Base-by-base conservation (phyloP, 805 yeast species). In the Isabelozyma heimii region DNA sequence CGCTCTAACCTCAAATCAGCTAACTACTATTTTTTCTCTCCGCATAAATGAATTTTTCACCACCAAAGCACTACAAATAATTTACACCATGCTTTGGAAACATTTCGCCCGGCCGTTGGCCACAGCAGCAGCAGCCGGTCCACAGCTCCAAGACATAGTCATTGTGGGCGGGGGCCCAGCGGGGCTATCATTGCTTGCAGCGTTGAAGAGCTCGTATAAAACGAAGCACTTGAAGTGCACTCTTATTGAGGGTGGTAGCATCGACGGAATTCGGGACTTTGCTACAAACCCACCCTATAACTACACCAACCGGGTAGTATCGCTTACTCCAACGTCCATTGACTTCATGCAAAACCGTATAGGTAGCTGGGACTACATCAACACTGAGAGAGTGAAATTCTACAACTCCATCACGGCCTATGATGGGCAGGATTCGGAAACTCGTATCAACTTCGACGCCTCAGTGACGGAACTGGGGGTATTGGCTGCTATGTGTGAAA, bases 111-210 rank as follows among this genome's bases (percentile, higher is more conserved):
- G 55, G 40, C 33, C 46, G 16, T 41, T 52, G 40, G 55, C 55
- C 16, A 52, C 55, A 3, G 43, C 45, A 10, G 40, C 47, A 4
- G 38, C 13, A 8, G 38, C 28, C 1, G 38, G 30, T 17, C 45
- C 46, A 10, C 41, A 44, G 10, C 49, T 57, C n/a, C 74, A 66
- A 27, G 97, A 92, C 66, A 81, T 94, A 16, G 84, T 89, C 7
- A 87, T 94, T 47, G 87, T 94, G 37, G 99, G 99, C 37, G 98
- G 96, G 7, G 99, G 99, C 0, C 97, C 98, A 1, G 98, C 98
- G 0, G 99, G 99, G 0, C 70, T 94, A 48, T 85, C 97, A 1
- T 70, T 94, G 37, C 84, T 94, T 5, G 80, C 96, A 0, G 95
- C 96, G 0, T 68, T 92, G 49, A 87, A 88, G 62, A 76, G 77